Evolutionary conservation across 768 basidiomycete genomes (phyloP).

Genomic region (Calvatia gigantea): DNA sequence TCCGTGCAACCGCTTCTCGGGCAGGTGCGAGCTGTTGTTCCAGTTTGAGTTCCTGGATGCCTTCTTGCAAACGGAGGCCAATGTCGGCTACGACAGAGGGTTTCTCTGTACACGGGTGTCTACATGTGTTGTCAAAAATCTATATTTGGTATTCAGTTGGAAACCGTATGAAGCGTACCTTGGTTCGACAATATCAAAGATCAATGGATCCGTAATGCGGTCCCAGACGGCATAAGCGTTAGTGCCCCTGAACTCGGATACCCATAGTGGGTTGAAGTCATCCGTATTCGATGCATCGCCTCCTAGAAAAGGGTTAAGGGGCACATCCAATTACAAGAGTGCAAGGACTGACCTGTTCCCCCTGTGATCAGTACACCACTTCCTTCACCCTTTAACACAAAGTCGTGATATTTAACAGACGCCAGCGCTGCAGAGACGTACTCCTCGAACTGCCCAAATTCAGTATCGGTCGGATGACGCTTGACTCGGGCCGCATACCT

Average conservation of each 20-base stretch:
- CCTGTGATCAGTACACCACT: constrained; percentile 66
- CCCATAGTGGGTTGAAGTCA: constrained; percentile 88
- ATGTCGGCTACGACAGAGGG: constrained; percentile 89
- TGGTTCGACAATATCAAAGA: constrained; percentile 96
- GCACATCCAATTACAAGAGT: not conserved
- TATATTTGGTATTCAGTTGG: not conserved
- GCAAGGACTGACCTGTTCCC: constrained; percentile 40
- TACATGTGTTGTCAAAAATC: constrained; percentile 23
- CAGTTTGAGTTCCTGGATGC: constrained; percentile 89
- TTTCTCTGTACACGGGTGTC: constrained; percentile 92
- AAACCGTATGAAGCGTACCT: constrained; percentile 42
- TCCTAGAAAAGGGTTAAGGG: constrained; percentile 23
- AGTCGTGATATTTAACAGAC: constrained; percentile 88
- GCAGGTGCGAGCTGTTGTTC: constrained; percentile 94
- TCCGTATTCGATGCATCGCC: constrained; percentile 57
- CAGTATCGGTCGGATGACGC: not conserved
- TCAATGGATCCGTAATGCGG: constrained; percentile 79
- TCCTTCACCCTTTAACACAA: constrained; percentile 64
- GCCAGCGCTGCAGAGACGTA: constrained; percentile 88
- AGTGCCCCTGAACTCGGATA: constrained; percentile 83
- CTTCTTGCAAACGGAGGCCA: constrained; percentile 87
- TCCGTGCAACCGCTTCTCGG: constrained; percentile 81
- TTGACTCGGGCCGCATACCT: constrained; percentile 41
- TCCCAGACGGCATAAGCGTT: constrained; percentile 92
- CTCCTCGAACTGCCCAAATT: constrained; percentile 72